phyloP scores from a whole-genome alignment of 192 early-diverging fungal genomes.

The Entomortierella lignicola region DNA sequence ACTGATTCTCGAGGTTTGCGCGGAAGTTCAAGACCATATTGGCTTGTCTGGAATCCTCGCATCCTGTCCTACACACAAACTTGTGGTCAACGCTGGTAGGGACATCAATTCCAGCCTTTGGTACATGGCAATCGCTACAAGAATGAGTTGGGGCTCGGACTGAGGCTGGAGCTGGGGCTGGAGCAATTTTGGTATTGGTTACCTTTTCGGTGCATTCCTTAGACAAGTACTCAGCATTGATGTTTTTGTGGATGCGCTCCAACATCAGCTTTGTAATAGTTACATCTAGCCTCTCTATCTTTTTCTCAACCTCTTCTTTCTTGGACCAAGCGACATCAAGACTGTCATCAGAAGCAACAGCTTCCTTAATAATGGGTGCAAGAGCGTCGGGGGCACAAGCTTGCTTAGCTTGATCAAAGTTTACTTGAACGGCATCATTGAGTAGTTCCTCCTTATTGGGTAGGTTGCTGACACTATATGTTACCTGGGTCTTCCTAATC shows the following conservation, averaged over 20 bases:
- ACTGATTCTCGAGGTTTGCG: conserved; percentile 22
- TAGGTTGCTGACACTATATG: not conserved
- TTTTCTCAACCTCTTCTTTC: not conserved
- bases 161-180: not conserved
- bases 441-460: not conserved
- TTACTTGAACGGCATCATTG: not conserved
- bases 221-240: conserved; percentile 31
- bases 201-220: conserved; percentile 50
- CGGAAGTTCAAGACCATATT: conserved; percentile 21
- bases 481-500: not conserved
- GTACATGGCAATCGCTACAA: no score
- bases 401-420: not conserved
- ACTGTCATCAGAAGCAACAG: not conserved
- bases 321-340: not conserved
- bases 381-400: not conserved
- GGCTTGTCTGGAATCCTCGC: conserved; percentile 34
- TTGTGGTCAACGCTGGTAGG: not conserved
- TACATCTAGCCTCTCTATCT: not conserved
- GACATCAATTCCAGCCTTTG: not conserved
- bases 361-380: not conserved
- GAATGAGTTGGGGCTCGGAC: conserved; percentile 1
- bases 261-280: not conserved
- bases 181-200: conserved; percentile 36
- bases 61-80: conserved; percentile 45
- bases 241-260: conserved; percentile 22